A percentile compares a stretch with the other conserved stretches of the same genome.
Conservation (phyloP, 2,329 filamentous ascomycete species). For the Phialophora verrucosa region DNA sequence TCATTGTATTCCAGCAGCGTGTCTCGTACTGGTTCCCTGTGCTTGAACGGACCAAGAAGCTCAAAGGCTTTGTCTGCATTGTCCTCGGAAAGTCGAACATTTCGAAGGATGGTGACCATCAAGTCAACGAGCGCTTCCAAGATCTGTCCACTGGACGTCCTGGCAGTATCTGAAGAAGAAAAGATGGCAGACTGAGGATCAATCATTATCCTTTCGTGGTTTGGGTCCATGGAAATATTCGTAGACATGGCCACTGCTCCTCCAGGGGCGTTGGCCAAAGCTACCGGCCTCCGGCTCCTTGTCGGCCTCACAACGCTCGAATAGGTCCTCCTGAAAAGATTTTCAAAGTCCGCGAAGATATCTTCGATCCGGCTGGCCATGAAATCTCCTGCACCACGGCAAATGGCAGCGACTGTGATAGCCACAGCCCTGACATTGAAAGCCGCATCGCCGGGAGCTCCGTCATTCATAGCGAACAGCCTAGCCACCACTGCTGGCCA, state of each 20-base stretch:
- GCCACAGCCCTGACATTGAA: constrained; percentile 61
- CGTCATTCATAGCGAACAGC: constrained; percentile 56
- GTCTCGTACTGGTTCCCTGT: constrained; percentile 19
- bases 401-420: constrained; percentile 71
- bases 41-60: constrained; percentile 40
- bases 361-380: constrained; percentile 75
- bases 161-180: constrained; percentile 6
- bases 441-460: constrained; percentile 65
- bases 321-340: constrained; percentile 44
- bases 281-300: neutral
- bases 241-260: neutral
- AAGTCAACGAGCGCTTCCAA: constrained; percentile 39
- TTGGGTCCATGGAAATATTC: neutral
- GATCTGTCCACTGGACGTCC: constrained; percentile 28
- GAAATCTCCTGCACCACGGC: constrained; percentile 77
- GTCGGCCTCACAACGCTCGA: neutral
- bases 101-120: constrained; percentile 48
- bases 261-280: neutral
- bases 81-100: constrained; percentile 49
- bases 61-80: constrained; percentile 50
- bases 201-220: neutral
- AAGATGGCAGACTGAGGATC: neutral
- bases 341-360: constrained; percentile 61
- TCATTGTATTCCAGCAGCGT: constrained; percentile 35
- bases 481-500: constrained; percentile 82